These are phyloP conservation scores for Mallotus nudiflorus DNA, from an alignment of 345 rosid species.

Conservation along the genomic window DNA sequence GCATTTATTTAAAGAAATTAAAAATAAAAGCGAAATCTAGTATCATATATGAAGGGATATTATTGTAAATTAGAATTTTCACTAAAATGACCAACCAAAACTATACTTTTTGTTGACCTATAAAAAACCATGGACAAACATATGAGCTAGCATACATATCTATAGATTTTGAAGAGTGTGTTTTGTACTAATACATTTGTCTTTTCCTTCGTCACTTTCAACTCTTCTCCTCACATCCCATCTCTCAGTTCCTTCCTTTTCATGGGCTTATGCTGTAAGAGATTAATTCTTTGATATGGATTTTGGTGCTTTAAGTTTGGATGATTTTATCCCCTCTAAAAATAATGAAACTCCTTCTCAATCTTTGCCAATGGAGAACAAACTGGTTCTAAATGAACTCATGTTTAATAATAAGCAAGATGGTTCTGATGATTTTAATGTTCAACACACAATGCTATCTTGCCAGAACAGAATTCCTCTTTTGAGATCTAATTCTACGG, in stretches of 20 bases:
- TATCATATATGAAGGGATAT: not conserved
- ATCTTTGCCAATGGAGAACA: not conserved
- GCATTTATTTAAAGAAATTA: not conserved
- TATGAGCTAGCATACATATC: not conserved
- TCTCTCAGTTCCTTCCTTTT: too few species aligned
- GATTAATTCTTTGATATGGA: too few species aligned
- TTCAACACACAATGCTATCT: not conserved
- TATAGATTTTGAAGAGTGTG: too few species aligned
- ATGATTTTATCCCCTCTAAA: not conserved
- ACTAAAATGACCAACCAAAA: not conserved
- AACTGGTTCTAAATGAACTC: too few species aligned
- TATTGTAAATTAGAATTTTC: not conserved
- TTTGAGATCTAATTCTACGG: constrained; percentile 48
- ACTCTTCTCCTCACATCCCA: too few species aligned
- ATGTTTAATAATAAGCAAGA: too few species aligned
- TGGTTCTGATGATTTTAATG: not conserved
- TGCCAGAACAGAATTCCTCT: constrained; percentile 21
- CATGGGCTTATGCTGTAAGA: too few species aligned
- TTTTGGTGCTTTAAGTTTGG: not conserved
- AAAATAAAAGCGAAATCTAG: constrained; percentile 6
- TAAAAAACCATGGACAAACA: not conserved
- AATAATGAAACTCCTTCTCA: not conserved
- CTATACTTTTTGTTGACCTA: not conserved
- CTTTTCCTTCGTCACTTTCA: too few species aligned
- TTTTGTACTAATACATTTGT: too few species aligned